These are phyloP conservation scores for Phaeosphaeria sp. DNA, from an alignment of 2,329 filamentous ascomycete species.

Conservation along the genomic window DNA sequence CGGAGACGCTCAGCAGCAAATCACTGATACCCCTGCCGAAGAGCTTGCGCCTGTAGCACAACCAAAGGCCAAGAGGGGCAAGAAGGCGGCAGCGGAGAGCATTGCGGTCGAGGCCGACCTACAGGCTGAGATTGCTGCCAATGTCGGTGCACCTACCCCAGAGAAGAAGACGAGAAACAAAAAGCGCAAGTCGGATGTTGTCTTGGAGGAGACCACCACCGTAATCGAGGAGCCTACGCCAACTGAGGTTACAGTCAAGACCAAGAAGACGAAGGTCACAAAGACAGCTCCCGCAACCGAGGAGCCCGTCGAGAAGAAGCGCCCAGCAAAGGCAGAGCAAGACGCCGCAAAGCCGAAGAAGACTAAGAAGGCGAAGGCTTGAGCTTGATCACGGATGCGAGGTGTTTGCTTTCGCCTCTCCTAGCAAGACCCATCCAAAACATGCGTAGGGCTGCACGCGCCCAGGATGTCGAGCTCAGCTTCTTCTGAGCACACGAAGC, in stretches of 20 bases:
- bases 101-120: constrained; percentile 15
- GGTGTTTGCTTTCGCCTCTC: neutral
- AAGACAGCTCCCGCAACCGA: constrained; percentile 16
- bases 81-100: constrained; percentile 30
- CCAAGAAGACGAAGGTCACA: constrained; percentile 30
- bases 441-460: neutral
- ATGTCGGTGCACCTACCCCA: constrained; percentile 7
- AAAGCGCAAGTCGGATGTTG: constrained; percentile 31
- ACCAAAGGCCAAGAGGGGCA: constrained; percentile 42
- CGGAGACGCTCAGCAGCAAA: constrained; percentile 31
- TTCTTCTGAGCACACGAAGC: neutral
- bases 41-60: constrained; percentile 18
- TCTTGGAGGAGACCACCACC: constrained; percentile 17
- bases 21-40: constrained; percentile 30
- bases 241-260: constrained; percentile 16
- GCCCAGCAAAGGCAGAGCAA: constrained; percentile 19
- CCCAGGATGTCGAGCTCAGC: neutral
- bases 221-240: constrained; percentile 13
- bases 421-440: neutral
- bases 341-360: constrained; percentile 28
- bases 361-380: constrained; percentile 36
- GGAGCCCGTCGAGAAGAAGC: constrained; percentile 26
- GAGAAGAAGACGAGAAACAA: constrained; percentile 24
- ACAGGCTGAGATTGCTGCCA: constrained; percentile 18
- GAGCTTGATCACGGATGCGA: neutral